Base-by-base conservation (phyloP, 345 rosid genomes). In the Corymbia maculata region DNA sequence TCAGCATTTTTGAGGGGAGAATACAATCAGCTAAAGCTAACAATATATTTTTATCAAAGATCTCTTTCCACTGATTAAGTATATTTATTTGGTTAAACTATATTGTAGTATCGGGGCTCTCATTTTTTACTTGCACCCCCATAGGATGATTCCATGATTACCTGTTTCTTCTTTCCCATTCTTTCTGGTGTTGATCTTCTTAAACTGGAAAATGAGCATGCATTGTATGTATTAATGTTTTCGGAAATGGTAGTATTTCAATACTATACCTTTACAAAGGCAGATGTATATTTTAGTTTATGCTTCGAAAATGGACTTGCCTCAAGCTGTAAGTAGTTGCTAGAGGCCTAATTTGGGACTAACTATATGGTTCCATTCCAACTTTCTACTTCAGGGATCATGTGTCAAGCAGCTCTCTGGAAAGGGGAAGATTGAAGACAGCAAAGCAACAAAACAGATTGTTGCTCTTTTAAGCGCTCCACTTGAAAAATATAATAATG, bases 381-480 rank as follows among this genome's bases (percentile, higher is more conserved):
- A 50, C 87, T 68, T 17, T 87, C 30, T 88, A 91, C 44, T 82
- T 88, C 93, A 98, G 99, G 99, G 99, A 90, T 95, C 99, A 91
- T 98, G 99, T 91, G 94, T 96, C 85, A 96, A 92, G 92, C 97
- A 96, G 93, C 94, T 98, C 52, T 91, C 97, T 28, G 90, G 93
- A 51, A 92, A 91, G 91, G 98, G 98, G 88, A 98, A 94, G 95
- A 91, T 95, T 91, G 93, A 95, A 87, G 99, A 97, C 91, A 94
- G 89, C 90, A 95, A 92, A 93, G 97, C 99, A 42, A 95, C 98
- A 28, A 98, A 97, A 92, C 99, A 97, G 94, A 94, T 96, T 89
- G 98, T 98, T 90, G 92, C 99, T 32, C 97, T 98, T 89, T 95
- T 97, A 90, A 98, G 98, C 95, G 97, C 99, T 89, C 99, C 99